Evolutionary conservation across 352 stramenopile species (phyloP).

Genomic region (Pythium volutum): DNA sequence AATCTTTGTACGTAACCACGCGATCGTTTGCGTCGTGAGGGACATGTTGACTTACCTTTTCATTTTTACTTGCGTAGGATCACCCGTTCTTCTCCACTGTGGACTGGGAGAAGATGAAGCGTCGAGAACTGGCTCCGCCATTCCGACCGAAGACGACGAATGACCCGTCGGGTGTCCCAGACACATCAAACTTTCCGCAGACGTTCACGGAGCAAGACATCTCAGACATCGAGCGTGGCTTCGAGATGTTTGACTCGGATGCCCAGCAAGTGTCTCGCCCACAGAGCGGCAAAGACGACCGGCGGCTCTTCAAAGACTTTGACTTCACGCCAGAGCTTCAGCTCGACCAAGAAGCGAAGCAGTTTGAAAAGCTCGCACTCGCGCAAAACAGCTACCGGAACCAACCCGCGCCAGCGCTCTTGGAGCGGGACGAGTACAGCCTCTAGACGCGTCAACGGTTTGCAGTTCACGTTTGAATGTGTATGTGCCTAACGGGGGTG

Average conservation of each 20-base stretch:
- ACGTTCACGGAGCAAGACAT: conserved; percentile 86
- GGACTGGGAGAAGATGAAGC: conserved; percentile 83
- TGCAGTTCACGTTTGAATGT: conserved; percentile 13
- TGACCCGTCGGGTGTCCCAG: conserved; percentile 64
- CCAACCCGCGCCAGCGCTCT: conserved; percentile 57
- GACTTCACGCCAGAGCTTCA: conserved; percentile 84
- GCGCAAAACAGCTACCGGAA: conserved; percentile 84
- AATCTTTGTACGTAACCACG: conserved; percentile 62
- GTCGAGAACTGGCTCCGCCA: conserved; percentile 71
- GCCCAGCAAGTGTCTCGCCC: conserved; percentile 62
- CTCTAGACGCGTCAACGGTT: conserved; percentile 36
- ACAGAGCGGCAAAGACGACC: conserved; percentile 46
- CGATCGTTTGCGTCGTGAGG: not conserved
- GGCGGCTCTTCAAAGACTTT: conserved; percentile 82
- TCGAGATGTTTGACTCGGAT: conserved; percentile 49
- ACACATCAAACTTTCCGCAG: conserved; percentile 86
- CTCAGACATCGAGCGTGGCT: conserved; percentile 80
- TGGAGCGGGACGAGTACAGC: conserved; percentile 83
- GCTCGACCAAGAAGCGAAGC: conserved; percentile 77
- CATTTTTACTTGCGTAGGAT: conserved; percentile 30
- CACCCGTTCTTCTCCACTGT: conserved; percentile 83
- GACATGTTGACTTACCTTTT: not conserved
- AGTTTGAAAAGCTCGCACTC: conserved; percentile 83
- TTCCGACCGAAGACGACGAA: conserved; percentile 83
- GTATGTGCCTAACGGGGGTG: not conserved